Percentiles rank a stretch among this genome's conserved stretches.
These are phyloP conservation scores for Neostapfia colusana DNA, from an alignment of 176 grass and related monocot genomes.

Conservation along the genomic window DNA sequence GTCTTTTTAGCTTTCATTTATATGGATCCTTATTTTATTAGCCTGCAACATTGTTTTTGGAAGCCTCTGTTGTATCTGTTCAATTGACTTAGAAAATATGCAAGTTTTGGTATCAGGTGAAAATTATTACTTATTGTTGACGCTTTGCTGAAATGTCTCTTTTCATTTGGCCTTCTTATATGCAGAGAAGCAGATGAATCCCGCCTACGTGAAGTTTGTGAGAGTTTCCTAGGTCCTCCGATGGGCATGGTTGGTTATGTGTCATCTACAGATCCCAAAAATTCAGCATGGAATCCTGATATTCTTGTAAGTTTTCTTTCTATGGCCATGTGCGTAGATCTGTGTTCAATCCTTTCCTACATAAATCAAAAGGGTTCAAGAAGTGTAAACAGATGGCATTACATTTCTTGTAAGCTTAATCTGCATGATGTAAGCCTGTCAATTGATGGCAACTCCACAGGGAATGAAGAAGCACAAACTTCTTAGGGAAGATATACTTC, in stretches of 20 bases:
- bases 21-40: conserved; percentile 25
- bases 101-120: not conserved
- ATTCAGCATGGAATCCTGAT: conserved; percentile 66
- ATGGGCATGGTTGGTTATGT: conserved; percentile 49
- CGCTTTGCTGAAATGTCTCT: conserved; percentile 7
- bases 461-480: conserved; percentile 92
- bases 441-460: conserved; percentile 40
- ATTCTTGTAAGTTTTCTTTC: conserved; percentile 72
- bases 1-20: conserved; percentile 3
- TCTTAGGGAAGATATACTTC: conserved; percentile 83
- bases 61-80: conserved; percentile 10
- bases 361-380: not conserved
- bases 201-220: conserved; percentile 79
- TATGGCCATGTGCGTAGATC: not conserved
- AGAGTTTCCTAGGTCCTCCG: conserved; percentile 86
- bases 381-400: not conserved
- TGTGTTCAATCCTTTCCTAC: not conserved
- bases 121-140: not conserved
- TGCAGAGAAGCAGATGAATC: conserved; percentile 92
- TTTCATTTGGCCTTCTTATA: conserved; percentile 13
- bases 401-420: not conserved
- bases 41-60: not conserved
- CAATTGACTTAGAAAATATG: not conserved
- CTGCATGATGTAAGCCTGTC: not conserved
- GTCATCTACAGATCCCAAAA: conserved; percentile 44